Base-by-base conservation (phyloP, 176 grass and related monocot species). In the Otatea glauca region DNA sequence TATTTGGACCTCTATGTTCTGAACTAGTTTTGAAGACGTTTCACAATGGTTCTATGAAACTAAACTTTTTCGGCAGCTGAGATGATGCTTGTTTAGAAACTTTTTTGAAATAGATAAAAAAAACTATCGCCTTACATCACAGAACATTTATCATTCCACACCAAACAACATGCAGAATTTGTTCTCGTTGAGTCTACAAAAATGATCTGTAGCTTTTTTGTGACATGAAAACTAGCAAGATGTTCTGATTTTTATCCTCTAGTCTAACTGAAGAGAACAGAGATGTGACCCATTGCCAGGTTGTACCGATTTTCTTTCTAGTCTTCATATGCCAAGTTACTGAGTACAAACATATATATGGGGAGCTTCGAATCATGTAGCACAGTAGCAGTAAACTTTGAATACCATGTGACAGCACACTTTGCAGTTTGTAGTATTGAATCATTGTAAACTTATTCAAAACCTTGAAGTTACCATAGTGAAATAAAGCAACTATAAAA, bases 1-100 rank as follows among this genome's bases (percentile, higher is more conserved):
- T 68, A 21, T 68, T 60, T 74, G 21, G 49, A 34, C 12, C 50
- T 78, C 4, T 14, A 37, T 59, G 29, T 51, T 68, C 21, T 83
- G 39, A 69, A 82, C 9, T 64, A 38, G 53, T 70, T 32, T 51
- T 77, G 4, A 37, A 27, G 41, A 42, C 15, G 35, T 81, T 70
- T 41, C 44, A 61, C 74, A 24, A 69, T 75, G 17, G 39, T 88
- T 68, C 12, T 67, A 42, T 7, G 49, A 42, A 68, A 80, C n/a
- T 51, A 44, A 62, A 29, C 14, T 48, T 79, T 10, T 68, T 17
- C 5, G 39, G 17, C 39, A 35, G 38, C 38, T 35, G 44, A 65
- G 24, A 51, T 35, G 75, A 27, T 72, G 4, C 34, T 72, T 72
- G 5, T 58, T 80, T 73, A 35, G 14, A 8, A 37, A 65, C 8